Percentiles rank a stretch among this genome's conserved stretches.
phyloP scores from a whole-genome alignment of 192 early-diverging fungal genomes.

The Oehlia diaphana region DNA sequence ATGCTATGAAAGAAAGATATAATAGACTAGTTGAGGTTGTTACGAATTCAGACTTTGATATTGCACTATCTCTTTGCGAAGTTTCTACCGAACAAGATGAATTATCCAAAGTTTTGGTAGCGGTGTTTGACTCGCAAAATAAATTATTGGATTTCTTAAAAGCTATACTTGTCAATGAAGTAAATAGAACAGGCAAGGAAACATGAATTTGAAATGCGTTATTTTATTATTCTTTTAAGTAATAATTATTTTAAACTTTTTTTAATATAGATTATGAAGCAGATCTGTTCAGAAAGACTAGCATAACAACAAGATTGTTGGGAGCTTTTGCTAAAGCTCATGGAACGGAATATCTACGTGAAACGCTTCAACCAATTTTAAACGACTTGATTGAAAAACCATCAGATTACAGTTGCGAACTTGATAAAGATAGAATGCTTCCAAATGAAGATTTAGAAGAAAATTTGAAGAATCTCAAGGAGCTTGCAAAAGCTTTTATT shows the following conservation, averaged over 20 bases:
- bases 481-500: constrained; percentile 73
- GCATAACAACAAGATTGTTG: constrained; percentile 85
- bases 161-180: constrained; percentile 80
- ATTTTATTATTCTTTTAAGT: neutral
- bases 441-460: constrained; percentile 64
- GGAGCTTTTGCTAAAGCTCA: constrained; percentile 79
- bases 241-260: neutral
- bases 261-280: constrained; percentile 48
- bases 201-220: neutral
- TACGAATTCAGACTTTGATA: constrained; percentile 69
- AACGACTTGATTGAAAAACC: constrained; percentile 64
- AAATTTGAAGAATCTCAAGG: constrained; percentile 79
- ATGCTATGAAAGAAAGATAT: constrained; percentile 74
- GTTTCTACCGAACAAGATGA: constrained; percentile 90
- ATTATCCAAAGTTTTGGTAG: constrained; percentile 71
- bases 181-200: constrained; percentile 67
- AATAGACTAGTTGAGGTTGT: constrained; percentile 75
- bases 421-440: constrained; percentile 77
- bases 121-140: constrained; percentile 79
- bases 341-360: constrained; percentile 78
- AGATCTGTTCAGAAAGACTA: constrained; percentile 89
- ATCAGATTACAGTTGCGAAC: constrained; percentile 77
- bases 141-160: constrained; percentile 72
- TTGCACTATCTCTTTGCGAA: constrained; percentile 81
- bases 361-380: constrained; percentile 76